phyloP scores from a whole-genome alignment of 148 eudicot species.

The Rhododendron mucronatum region DNA sequence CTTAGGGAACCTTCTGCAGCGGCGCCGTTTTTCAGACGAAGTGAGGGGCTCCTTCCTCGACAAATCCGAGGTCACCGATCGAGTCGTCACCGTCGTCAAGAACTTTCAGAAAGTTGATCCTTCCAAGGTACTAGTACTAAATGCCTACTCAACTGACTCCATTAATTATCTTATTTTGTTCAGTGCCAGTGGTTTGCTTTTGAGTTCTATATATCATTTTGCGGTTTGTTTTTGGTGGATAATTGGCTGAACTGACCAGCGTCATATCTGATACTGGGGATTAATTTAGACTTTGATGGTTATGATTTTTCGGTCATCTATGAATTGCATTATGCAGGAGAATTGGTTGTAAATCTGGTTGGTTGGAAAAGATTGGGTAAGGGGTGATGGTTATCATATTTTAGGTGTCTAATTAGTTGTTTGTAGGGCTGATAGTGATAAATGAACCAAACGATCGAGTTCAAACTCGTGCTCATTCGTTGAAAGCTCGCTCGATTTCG shows the following conservation, averaged over 20 bases:
- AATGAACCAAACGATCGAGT: not conserved
- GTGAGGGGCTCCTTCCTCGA: conserved; percentile 86
- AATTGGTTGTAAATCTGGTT: not conserved
- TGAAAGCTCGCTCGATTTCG: too few relatives aligned
- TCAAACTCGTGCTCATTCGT: too few relatives aligned
- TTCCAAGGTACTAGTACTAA: conserved; percentile 48
- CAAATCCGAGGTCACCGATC: conserved; percentile 88
- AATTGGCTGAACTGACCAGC: not conserved
- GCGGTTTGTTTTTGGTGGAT: not conserved
- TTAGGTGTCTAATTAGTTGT: not conserved
- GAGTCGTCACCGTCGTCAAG: conserved; percentile 69
- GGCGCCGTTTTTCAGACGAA: conserved; percentile 63
- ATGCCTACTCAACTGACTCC: not conserved
- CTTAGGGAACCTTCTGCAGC: conserved; percentile 27
- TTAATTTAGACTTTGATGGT: not conserved
- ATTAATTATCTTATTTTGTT: not conserved
- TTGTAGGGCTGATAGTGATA: not conserved
- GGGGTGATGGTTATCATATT: not conserved
- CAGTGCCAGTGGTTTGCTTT: not conserved
- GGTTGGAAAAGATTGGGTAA: not conserved
- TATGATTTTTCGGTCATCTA: not conserved
- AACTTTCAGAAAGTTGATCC: conserved; percentile 94
- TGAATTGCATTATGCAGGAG: not conserved
- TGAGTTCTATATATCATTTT: not conserved
- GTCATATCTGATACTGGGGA: not conserved